Evolutionary conservation across 805 yeast species (phyloP).

Genomic region (Blastobotrys mokoenaii): DNA sequence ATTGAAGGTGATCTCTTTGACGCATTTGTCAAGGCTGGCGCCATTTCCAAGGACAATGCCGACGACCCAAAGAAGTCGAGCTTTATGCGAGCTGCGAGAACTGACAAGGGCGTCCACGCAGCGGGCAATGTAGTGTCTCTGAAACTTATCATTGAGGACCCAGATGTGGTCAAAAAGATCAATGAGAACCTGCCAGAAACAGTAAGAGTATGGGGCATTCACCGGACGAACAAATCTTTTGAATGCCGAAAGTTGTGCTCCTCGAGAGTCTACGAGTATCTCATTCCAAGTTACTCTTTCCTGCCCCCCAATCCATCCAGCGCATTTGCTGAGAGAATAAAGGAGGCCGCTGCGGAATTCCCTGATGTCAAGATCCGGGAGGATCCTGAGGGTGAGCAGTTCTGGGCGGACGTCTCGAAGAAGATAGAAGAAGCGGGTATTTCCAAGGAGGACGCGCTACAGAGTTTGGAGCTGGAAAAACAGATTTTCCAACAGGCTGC

Average conservation of each 20-base stretch:
- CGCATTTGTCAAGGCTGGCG: slow-evolving; percentile 82
- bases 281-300: slow-evolving; percentile 84
- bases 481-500: slow-evolving; percentile 7
- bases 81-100: slow-evolving; percentile 53
- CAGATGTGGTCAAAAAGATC: slow-evolving; percentile 61
- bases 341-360: slow-evolving; percentile 40
- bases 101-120: slow-evolving; percentile 97
- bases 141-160: slow-evolving; percentile 78
- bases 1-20: slow-evolving; percentile 83
- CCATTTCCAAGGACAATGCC: slow-evolving; percentile 77
- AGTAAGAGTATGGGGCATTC: slow-evolving; percentile 88
- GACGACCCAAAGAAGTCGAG: slow-evolving; percentile 82
- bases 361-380: slow-evolving; percentile 52
- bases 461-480: slow-evolving; percentile 8
- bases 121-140: slow-evolving; percentile 87
- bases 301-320: slow-evolving; percentile 83
- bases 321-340: slow-evolving; percentile 52
- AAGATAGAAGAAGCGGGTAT: slow-evolving; percentile 34
- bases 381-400: slow-evolving; percentile 54
- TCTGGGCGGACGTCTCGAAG: slow-evolving; percentile 53
- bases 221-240: slow-evolving; percentile 80
- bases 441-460: slow-evolving; percentile 15
- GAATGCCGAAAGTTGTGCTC: slow-evolving; percentile 95
- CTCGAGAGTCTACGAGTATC: slow-evolving; percentile 89
- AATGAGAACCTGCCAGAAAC: slow-evolving; percentile 73